These are phyloP conservation scores for Ilex asprella DNA, from an alignment of 257 asterid species.

Conservation along the genomic window DNA sequence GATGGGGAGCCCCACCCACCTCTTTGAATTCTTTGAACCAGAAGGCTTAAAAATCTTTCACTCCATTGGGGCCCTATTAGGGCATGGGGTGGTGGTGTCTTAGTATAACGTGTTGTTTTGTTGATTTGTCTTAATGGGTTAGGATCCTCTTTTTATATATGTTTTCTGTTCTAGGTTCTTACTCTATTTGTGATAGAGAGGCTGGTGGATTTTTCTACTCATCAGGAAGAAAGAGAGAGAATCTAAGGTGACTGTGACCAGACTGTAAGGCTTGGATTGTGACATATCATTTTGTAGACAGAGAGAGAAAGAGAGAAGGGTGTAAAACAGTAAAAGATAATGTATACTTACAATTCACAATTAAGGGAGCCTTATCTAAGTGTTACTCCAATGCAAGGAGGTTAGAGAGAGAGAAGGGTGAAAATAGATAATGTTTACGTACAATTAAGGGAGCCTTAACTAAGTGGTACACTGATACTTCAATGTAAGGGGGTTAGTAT, in stretches of 20 bases:
- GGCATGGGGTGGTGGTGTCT: conserved; percentile 1
- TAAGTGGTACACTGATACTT: too few species aligned
- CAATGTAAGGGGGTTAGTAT: too few species aligned
- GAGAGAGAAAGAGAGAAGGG: background rate
- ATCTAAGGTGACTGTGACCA: conserved; percentile 33
- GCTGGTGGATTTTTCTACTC: conserved; percentile 5
- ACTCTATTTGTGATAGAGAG: conserved; percentile 11
- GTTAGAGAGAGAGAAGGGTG: too few species aligned
- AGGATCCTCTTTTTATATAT: background rate
- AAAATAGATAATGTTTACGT: too few species aligned
- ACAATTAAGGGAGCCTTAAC: too few species aligned
- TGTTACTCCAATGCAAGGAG: too few species aligned
- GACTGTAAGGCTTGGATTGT: conserved; percentile 21
- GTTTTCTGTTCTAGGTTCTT: conserved; percentile 16
- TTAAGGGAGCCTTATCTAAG: too few species aligned
- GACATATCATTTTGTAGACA: conserved; percentile 19
- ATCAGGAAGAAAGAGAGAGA: conserved; percentile 9
- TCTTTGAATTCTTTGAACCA: background rate
- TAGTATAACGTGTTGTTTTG: background rate
- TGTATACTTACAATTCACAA: too few species aligned
- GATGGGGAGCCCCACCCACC: conserved; percentile 5
- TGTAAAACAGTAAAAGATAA: too few species aligned
- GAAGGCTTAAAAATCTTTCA: background rate
- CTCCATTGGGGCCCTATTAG: background rate
- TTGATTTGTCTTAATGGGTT: background rate